Conservation (phyloP, 2,329 filamentous ascomycete species). For the Exophiala alcalophila region DNA sequence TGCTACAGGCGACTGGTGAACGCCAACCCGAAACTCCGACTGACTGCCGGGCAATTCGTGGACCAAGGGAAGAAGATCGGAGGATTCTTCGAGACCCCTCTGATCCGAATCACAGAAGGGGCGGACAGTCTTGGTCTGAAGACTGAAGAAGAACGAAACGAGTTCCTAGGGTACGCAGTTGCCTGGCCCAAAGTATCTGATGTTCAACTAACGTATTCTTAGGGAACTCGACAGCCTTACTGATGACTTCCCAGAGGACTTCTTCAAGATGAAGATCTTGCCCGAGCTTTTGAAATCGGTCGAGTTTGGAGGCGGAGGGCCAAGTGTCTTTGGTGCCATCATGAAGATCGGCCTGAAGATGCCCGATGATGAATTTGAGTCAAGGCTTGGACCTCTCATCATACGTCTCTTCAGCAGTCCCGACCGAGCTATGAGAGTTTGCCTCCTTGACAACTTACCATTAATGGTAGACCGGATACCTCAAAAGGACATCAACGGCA, state of each 20-base stretch:
- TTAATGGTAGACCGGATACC: conserved; percentile 87
- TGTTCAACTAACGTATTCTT: conserved; percentile 27
- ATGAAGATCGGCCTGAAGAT: conserved; percentile 89
- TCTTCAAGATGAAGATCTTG: conserved; percentile 94
- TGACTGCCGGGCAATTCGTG: conserved; percentile 80
- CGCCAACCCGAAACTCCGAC: conserved; percentile 80
- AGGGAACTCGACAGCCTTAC: conserved; percentile 78
- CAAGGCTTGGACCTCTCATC: conserved; percentile 78
- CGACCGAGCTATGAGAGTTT: conserved; percentile 87
- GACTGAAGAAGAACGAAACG: conserved; percentile 75
- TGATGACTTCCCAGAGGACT: conserved; percentile 95
- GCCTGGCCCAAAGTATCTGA: not conserved
- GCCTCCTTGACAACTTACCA: conserved; percentile 81
- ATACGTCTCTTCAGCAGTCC: conserved; percentile 85
- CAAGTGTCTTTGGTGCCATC: conserved; percentile 82
- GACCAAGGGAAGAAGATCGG: conserved; percentile 81
- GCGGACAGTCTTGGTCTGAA: conserved; percentile 93
- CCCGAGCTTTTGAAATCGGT: conserved; percentile 96
- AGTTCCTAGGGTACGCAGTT: conserved; percentile 67
- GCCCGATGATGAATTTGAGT: conserved; percentile 83
- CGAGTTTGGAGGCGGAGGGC: conserved; percentile 94
- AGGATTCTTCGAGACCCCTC: conserved; percentile 85
- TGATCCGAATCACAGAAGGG: conserved; percentile 89
- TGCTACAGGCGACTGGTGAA: conserved; percentile 89
- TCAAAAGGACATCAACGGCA: conserved; percentile 88